Conservation (phyloP, 2,329 filamentous ascomycete species). For the Stagonosporopsis tanaceti region DNA sequence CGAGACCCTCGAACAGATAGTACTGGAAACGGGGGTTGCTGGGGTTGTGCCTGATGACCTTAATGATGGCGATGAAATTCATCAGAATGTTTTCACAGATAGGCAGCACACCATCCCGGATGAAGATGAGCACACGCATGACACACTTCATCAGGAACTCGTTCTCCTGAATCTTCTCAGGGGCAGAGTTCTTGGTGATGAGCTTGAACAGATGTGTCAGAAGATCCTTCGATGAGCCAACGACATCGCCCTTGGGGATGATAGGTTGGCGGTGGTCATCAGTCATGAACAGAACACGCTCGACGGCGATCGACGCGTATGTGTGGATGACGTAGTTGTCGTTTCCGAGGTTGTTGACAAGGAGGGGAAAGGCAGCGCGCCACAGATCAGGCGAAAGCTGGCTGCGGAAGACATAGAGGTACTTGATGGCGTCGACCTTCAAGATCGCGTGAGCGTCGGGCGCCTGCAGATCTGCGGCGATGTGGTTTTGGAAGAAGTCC, state of each 20-base stretch:
- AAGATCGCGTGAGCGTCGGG: constrained; percentile 79
- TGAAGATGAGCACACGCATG: constrained; percentile 95
- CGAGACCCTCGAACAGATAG: constrained; percentile 95
- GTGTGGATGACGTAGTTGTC: constrained; percentile 97
- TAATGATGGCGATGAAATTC: constrained; percentile 87
- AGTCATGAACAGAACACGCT: constrained; percentile 85
- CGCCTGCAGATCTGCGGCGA: constrained; percentile 86
- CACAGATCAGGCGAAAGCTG: constrained; percentile 92
- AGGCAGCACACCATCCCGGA: constrained; percentile 79
- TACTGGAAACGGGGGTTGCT: constrained; percentile 99
- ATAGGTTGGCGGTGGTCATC: constrained; percentile 78
- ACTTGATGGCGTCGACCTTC: constrained; percentile 98
- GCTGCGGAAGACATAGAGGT: constrained; percentile 94
- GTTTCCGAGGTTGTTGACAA: constrained; percentile 90
- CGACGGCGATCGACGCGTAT: constrained; percentile 95
- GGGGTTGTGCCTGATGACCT: constrained; percentile 90
- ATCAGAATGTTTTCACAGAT: constrained; percentile 80
- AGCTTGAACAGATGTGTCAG: constrained; percentile 89
- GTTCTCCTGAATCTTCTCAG: constrained; percentile 96
- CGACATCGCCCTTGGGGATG: constrained; percentile 80
- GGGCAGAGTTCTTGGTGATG: constrained; percentile 82
- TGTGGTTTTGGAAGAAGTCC: constrained; percentile 92
- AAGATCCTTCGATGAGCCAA: constrained; percentile 83
- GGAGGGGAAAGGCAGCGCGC: constrained; percentile 84
- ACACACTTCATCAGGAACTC: constrained; percentile 99